phyloP scores from a whole-genome alignment of 2,329 filamentous ascomycete genomes.

The Parafenestella ontariensis region DNA sequence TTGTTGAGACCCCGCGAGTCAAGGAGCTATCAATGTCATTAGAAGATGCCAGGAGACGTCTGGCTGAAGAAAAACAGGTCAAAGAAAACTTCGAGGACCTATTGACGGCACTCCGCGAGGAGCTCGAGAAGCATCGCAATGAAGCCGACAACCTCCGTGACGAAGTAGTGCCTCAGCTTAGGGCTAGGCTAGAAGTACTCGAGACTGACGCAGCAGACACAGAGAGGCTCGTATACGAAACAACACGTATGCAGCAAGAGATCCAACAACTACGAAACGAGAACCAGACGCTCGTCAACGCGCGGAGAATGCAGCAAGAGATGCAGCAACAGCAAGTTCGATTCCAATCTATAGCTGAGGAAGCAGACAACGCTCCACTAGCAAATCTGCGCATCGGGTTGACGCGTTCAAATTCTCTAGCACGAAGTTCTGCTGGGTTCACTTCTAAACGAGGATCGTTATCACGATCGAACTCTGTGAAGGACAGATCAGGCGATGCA shows the following conservation, averaged over 20 bases:
- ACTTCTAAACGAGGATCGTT: conserved; percentile 56
- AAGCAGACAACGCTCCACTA: conserved; percentile 52
- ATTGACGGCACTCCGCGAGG: conserved; percentile 79
- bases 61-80: conserved; percentile 83
- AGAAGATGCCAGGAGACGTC: conserved; percentile 80
- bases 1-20: conserved; percentile 60
- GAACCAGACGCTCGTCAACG: conserved; percentile 64
- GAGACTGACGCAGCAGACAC: conserved; percentile 76
- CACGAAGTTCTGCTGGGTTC: conserved; percentile 58
- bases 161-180: conserved; percentile 81
- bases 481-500: conserved; percentile 42
- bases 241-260: conserved; percentile 87
- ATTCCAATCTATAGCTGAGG: conserved; percentile 69
- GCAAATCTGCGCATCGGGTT: conserved; percentile 56
- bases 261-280: conserved; percentile 66
- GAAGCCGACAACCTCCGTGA: conserved; percentile 93
- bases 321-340: conserved; percentile 55
- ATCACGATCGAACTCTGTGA: conserved; percentile 57
- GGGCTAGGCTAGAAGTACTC: conserved; percentile 77
- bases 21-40: conserved; percentile 80
- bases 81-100: conserved; percentile 96
- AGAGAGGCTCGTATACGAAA: conserved; percentile 78
- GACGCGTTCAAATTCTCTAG: conserved; percentile 71
- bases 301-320: conserved; percentile 58
- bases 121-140: conserved; percentile 81